Evolutionary conservation across 2,329 filamentous ascomycete species (phyloP), one percentile per base, ranked within the genome.

Genomic region (Cytospora piceicola): DNA sequence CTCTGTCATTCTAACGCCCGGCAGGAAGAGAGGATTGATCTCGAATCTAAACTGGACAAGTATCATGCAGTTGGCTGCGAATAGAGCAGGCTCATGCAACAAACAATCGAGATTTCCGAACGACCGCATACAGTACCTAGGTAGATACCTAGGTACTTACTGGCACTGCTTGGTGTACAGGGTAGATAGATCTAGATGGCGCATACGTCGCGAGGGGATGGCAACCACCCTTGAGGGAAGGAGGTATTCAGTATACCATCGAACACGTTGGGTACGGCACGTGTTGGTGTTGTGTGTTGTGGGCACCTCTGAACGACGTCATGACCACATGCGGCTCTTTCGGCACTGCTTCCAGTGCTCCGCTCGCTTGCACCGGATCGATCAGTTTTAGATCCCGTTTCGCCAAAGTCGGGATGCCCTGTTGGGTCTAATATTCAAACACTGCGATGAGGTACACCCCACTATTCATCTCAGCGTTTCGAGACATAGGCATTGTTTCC

Each of bases 291-390:
- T n/a, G 27, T 49, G 9, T 14, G 9, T 49, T 42, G 39, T n/a
- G 39, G 39, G 15, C 17, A 42, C 39, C 39, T 42, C 39, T 49
- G 46, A 49, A 9, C 46, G 61, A 63, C 61, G 61, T 63, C 61
- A 63, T 63, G 17, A 29, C 61, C 53, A 57, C 53, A 63, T 57
- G 61, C 61, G 53, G 61, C 61, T 63, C 61, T 49, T 49, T 49
- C 46, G 46, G 46, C n/a, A 49, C 46, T 49, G 46, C 46, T 49
- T 49, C 46, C 46, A 24, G 46, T 49, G 46, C 46, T 49, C 46
- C 46, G 46, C 46, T 49, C 12, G 46, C 22, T 7, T 49, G 46
- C 46, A 14, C 46, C 46, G 46, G 46, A 24, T 49, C 46, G n/a
- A 30, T 55, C 51, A 39, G 24, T 29, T 51, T 32, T 57, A 57